phyloP scores from a whole-genome alignment of 331 rosid species.

The Malus hybrid region DNA sequence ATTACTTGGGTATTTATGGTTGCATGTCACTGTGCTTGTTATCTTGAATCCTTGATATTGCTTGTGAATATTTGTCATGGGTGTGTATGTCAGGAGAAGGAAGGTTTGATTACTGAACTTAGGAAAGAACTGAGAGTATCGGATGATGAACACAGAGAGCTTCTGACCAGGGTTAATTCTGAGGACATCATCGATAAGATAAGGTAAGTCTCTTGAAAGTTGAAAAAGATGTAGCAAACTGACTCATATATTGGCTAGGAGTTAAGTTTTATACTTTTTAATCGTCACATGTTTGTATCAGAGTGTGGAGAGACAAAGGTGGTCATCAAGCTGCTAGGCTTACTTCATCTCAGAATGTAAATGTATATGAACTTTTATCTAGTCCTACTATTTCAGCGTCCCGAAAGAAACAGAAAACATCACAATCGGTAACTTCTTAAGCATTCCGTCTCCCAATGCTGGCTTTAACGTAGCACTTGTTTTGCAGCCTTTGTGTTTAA shows the following conservation, averaged over 20 bases:
- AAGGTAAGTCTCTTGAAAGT: slow-evolving; percentile 41
- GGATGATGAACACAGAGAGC: slow-evolving; percentile 91
- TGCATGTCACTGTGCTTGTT: neutral
- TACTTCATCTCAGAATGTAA: slow-evolving; percentile 52
- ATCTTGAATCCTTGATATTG: neutral
- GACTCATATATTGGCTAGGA: neutral
- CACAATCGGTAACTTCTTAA: slow-evolving; percentile 53
- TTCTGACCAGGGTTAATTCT: slow-evolving; percentile 70
- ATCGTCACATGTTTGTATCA: slow-evolving; percentile 25
- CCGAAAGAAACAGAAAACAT: slow-evolving; percentile 80
- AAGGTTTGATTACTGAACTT: slow-evolving; percentile 90
- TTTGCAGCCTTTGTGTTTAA: slow-evolving; percentile 11
- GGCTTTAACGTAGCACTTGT: slow-evolving; percentile 4
- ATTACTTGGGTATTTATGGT: slow-evolving; percentile 70
- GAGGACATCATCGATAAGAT: slow-evolving; percentile 77
- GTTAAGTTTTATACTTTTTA: slow-evolving; percentile 8
- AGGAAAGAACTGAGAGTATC: slow-evolving; percentile 98
- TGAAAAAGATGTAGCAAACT: neutral
- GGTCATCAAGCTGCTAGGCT: slow-evolving; percentile 57
- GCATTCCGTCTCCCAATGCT: neutral
- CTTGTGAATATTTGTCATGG: neutral
- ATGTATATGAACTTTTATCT: slow-evolving; percentile 55
- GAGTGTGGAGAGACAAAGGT: slow-evolving; percentile 89
- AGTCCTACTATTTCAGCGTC: slow-evolving; percentile 71
- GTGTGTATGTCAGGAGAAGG: slow-evolving; percentile 66